Evolutionary conservation across 179 eudicot genomes (phyloP).

Genomic region (Silene vulgaris): DNA sequence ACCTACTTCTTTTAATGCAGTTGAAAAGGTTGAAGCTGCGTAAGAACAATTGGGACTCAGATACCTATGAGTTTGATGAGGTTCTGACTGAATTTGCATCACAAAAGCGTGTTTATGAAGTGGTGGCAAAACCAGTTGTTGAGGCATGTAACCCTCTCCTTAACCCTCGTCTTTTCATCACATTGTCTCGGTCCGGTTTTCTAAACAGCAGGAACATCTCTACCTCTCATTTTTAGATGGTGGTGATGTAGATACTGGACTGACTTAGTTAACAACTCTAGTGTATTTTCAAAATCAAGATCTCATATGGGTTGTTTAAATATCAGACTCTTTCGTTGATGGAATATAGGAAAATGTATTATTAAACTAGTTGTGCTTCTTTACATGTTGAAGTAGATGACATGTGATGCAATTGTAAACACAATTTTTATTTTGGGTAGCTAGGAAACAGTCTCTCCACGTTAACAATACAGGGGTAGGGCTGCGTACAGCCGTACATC

Average conservation of each 20-base stretch:
- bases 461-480: not conserved
- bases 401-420: not conserved
- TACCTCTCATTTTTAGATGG: not conserved
- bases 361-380: not conserved
- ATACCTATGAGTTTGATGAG: conserved; percentile 79
- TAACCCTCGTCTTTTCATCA: conserved; percentile 1
- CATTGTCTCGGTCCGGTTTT: not conserved
- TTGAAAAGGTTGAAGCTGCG: conserved; percentile 77
- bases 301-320: not conserved
- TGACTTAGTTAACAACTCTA: not conserved
- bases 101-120: conserved; percentile 80
- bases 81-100: conserved; percentile 75
- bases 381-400: not conserved
- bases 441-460: too few species aligned
- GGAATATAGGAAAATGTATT: not conserved
- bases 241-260: conserved; percentile 2
- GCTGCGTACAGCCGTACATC: not conserved
- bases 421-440: not conserved
- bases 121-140: conserved; percentile 78
- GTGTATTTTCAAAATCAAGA: not conserved
- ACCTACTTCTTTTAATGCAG: conserved; percentile 32
- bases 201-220: not conserved
- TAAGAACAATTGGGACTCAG: conserved; percentile 87
- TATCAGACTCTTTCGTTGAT: not conserved
- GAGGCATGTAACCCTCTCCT: conserved; percentile 44